Base-by-base conservation (phyloP, 2,329 filamentous ascomycete genomes). In the Blastomyces percursus region DNA sequence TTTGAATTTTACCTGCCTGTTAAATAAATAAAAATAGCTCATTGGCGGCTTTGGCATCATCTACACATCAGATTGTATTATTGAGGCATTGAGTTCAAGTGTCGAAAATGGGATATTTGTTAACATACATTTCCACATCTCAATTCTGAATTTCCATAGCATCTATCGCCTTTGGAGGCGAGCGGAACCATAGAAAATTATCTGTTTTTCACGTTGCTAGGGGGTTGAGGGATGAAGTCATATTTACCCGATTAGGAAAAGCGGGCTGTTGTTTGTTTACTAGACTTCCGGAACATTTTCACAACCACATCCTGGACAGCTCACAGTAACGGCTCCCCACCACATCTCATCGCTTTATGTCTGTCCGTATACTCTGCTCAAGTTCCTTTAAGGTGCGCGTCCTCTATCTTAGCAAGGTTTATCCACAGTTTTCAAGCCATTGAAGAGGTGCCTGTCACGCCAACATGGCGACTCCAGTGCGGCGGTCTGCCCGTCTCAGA, bases 381-480 rank as follows among this genome's bases (percentile, higher is more conserved):
- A n/a, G 27, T 42, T 60, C n/a, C 30, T 48, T 16, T 9, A 24
- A 35, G 2, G 24, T 32, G 6, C 7, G 24, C 24, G 9, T 30
- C 21, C 38, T 56, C 55, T 24, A 7, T 32, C 24, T 6, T 46
- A 48, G 57, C 19, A n/a, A 42, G 11, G 30, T 16, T 59, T 35
- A 35, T 19, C 16, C 16, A 3, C 24, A 32, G 7, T 21, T 16
- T 30, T 21, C 24, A 59, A 32, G 19, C 24, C 27, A 46, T 59
- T 59, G 56, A 46, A 16, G 44, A 38, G 35, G 12, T 42, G 5
- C 42, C 40, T 27, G 24, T 9, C 38, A 6, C 12, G 48, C 59
- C 59, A 61, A 55, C 51, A 61, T 61, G 60, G 60, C 51, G 27
- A 61, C 60, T 42, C 60, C 60, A 2, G 35, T 61, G 19, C 60